Conservation (phyloP, 495 filamentous ascomycete genomes). For the Endocarpon pusillum region DNA sequence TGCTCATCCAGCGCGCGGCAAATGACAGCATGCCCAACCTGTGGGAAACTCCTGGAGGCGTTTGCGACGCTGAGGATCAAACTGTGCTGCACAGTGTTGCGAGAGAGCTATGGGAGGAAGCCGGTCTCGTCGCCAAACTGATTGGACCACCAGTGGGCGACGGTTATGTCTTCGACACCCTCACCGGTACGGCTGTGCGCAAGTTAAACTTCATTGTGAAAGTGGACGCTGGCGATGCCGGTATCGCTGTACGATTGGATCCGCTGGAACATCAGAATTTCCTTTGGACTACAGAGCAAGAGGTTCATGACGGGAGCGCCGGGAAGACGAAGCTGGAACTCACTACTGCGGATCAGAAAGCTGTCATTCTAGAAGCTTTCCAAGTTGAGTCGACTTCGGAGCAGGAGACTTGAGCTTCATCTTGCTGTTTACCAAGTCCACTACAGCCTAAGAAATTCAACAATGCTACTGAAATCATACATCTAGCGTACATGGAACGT, state of each 20-base stretch:
- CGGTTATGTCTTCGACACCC: no score
- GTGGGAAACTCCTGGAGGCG: conserved; percentile 42
- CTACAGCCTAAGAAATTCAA: no score
- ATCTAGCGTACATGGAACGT: no score
- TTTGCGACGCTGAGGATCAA: conserved; percentile 29
- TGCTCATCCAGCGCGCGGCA: conserved; percentile 34
- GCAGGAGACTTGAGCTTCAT: no score
- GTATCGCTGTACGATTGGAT: no score
- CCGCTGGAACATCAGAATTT: conserved; percentile 18
- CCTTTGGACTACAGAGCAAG: conserved; percentile 17
- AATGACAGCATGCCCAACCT: conserved; percentile 29
- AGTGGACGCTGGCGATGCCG: conserved; percentile 5
- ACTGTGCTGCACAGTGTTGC: conserved; percentile 29
- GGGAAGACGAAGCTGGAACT: no score
- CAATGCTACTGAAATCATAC: no score
- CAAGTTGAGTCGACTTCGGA: no score
- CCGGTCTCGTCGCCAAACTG: conserved; percentile 20
- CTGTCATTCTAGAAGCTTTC: no score
- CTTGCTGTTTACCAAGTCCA: no score
- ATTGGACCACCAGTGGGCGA: conserved; percentile 21
- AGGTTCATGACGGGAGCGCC: no score
- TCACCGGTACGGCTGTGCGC: conserved; percentile 6
- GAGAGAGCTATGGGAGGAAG: conserved; percentile 41
- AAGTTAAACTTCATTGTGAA: conserved; percentile 24
- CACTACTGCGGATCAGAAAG: no score